phyloP scores from a whole-genome alignment of 2,329 filamentous ascomycete species.

The Colletotrichum chrysophilum region DNA sequence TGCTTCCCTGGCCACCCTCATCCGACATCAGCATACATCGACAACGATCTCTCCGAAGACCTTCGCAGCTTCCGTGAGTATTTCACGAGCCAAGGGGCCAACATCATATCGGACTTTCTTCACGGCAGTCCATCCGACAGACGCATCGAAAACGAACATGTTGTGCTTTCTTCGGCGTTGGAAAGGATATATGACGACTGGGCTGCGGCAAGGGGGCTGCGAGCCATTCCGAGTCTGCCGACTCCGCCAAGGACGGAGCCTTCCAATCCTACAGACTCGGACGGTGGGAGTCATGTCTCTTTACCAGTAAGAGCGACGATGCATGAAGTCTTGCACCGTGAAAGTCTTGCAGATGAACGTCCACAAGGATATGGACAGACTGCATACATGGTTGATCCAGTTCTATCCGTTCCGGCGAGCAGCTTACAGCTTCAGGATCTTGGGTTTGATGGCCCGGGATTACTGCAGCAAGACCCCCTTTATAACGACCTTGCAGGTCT shows the following conservation, averaged over 20 bases:
- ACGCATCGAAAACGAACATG: not conserved
- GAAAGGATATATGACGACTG: slow-evolving; percentile 11
- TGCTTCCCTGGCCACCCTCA: slow-evolving; percentile 25
- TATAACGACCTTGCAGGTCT: not conserved
- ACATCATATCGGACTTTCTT: not conserved
- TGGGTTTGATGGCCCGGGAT: not conserved
- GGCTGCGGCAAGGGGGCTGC: not conserved
- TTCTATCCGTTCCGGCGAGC: not conserved
- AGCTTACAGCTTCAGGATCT: not conserved
- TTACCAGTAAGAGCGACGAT: not conserved
- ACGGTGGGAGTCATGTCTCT: not conserved
- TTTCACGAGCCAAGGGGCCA: not conserved
- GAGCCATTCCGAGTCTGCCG: not conserved
- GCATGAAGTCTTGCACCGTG: not conserved
- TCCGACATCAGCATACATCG: slow-evolving; percentile 27
- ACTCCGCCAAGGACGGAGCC: not conserved
- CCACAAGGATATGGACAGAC: not conserved
- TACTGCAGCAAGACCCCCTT: not conserved
- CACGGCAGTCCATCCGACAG: not conserved
- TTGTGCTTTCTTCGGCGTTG: not conserved
- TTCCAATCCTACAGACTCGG: not conserved
- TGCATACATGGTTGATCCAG: not conserved
- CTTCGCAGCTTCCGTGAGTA: slow-evolving; percentile 4
- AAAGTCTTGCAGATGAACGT: not conserved
- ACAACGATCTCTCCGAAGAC: slow-evolving; percentile 13